Evolutionary conservation across 1,284 basidiomycete species (phyloP).

Genomic region (Fomitiporia mediterranea): DNA sequence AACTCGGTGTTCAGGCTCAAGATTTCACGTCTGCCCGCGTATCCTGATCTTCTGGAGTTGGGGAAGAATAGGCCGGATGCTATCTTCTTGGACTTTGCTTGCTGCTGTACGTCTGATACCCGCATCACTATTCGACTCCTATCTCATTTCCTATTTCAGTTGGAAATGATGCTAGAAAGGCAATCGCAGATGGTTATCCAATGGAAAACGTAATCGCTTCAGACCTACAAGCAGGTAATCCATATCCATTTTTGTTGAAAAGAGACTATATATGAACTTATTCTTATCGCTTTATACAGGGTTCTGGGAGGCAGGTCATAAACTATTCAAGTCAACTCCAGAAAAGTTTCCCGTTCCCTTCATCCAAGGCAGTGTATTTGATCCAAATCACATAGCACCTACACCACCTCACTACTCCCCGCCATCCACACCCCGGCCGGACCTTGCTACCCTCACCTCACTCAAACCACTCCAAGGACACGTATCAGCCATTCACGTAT

Average conservation of each 20-base stretch:
- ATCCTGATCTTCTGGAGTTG: slow-evolving; percentile 27
- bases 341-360: slow-evolving; percentile 25
- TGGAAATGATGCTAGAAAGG: slow-evolving; percentile 26
- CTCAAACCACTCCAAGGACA: slow-evolving; percentile 43
- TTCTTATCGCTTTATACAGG: slow-evolving; percentile 6
- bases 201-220: slow-evolving; percentile 24
- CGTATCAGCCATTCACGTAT: slow-evolving; percentile 43
- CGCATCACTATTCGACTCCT: neutral
- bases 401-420: slow-evolving; percentile 27
- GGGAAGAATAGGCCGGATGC: slow-evolving; percentile 27
- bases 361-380: slow-evolving; percentile 24
- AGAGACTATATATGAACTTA: too few relatives aligned
- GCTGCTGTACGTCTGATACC: slow-evolving; percentile 28
- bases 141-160: slow-evolving; percentile 17
- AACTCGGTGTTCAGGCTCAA: slow-evolving; percentile 13
- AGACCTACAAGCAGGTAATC: slow-evolving; percentile 22
- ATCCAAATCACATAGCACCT: slow-evolving; percentile 30
- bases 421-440: slow-evolving; percentile 28
- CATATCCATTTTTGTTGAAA: neutral
- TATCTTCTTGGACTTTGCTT: slow-evolving; percentile 30
- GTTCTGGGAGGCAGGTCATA: slow-evolving; percentile 27
- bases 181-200: slow-evolving; percentile 25
- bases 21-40: slow-evolving; percentile 25
- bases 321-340: slow-evolving; percentile 23
- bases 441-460: slow-evolving; percentile 30